These are phyloP conservation scores for Syzygium oleosum DNA, from an alignment of 345 rosid species.

Conservation along the genomic window DNA sequence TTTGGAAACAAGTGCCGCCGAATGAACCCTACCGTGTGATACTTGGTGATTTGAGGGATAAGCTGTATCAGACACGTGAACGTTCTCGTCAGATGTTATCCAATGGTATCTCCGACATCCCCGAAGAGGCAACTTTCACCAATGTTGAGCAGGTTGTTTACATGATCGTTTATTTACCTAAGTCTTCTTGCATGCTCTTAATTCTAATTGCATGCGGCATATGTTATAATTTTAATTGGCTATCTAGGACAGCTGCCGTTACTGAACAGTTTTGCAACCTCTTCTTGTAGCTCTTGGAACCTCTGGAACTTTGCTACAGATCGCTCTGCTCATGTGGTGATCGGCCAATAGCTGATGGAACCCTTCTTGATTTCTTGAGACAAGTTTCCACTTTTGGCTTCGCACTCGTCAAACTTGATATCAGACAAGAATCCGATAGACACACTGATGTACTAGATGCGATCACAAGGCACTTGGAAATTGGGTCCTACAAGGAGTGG, in stretches of 20 bases:
- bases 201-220: neutral
- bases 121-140: slow-evolving; percentile 43
- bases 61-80: slow-evolving; percentile 55
- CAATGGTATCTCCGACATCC: slow-evolving; percentile 46
- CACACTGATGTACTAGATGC: slow-evolving; percentile 98
- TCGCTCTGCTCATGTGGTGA: slow-evolving; percentile 93
- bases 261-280: slow-evolving; percentile 8
- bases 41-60: slow-evolving; percentile 62
- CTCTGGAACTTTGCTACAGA: slow-evolving; percentile 92
- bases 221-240: neutral
- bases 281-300: slow-evolving; percentile 73
- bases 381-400: slow-evolving; percentile 99
- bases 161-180: neutral
- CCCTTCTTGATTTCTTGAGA: slow-evolving; percentile 95
- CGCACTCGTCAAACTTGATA: slow-evolving; percentile 89
- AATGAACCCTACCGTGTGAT: slow-evolving; percentile 63
- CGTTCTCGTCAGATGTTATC: slow-evolving; percentile 49
- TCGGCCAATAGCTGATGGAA: slow-evolving; percentile 92
- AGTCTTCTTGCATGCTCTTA: neutral
- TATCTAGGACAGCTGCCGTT: neutral
- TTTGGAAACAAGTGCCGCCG: slow-evolving; percentile 62
- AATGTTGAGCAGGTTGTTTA: slow-evolving; percentile 43
- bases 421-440: slow-evolving; percentile 94
- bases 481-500: slow-evolving; percentile 90
- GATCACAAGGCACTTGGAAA: slow-evolving; percentile 70